phyloP scores from a whole-genome alignment of 1,284 basidiomycete species.

The Rhizoctonia solani region DNA sequence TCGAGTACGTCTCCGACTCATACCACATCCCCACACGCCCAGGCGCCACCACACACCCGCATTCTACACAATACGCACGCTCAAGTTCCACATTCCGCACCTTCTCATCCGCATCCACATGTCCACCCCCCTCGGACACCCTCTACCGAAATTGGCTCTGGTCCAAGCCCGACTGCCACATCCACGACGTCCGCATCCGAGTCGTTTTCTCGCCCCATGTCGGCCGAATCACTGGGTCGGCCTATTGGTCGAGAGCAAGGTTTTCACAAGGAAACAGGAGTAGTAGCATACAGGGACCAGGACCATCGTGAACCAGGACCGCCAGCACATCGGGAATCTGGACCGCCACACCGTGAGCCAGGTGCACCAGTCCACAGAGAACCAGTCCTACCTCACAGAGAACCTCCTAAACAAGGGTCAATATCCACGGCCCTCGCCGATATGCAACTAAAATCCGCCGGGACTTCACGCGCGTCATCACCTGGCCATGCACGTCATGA shows the following conservation, averaged over 20 bases:
- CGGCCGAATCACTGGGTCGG: not conserved
- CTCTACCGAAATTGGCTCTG: not conserved
- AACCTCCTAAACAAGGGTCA: slow-evolving; percentile 3
- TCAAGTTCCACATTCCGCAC: too few relatives aligned
- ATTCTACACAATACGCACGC: too few relatives aligned
- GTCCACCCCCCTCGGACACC: not conserved
- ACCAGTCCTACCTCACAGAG: not conserved
- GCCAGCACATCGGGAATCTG: not conserved
- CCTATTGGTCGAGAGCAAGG: too few relatives aligned
- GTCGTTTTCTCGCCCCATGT: not conserved
- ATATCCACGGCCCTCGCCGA: slow-evolving; percentile 17
- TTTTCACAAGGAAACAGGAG: too few relatives aligned
- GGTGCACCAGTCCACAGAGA: not conserved
- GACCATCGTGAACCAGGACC: too few relatives aligned
- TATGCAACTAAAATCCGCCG: slow-evolving; percentile 13
- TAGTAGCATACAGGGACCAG: too few relatives aligned
- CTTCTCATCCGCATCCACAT: too few relatives aligned
- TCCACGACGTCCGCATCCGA: not conserved
- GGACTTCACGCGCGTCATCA: slow-evolving; percentile 21
- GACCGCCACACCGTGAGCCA: not conserved
- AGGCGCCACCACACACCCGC: too few relatives aligned
- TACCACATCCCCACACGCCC: too few relatives aligned
- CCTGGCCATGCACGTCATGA: too few relatives aligned
- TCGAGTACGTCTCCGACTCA: not conserved
- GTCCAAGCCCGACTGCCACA: not conserved